Conservation (phyloP, 371 early-diverging fungal species). For the Mortierella sp. region DNA sequence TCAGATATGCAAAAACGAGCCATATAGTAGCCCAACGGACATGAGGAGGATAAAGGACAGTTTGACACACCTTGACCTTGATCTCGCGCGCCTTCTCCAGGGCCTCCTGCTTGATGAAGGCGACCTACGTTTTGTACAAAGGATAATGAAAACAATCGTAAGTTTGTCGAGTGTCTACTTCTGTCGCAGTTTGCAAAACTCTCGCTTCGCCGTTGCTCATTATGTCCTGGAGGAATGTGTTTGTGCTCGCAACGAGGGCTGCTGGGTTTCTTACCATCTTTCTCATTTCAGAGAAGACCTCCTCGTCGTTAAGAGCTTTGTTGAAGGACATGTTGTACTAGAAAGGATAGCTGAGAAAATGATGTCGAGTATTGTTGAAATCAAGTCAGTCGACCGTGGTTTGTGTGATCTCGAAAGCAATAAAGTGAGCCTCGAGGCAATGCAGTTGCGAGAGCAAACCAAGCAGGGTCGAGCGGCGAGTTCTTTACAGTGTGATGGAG, state of each 20-base stretch:
- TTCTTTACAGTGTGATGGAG: background rate
- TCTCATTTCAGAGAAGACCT: conserved; percentile 90
- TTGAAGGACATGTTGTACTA: conserved; percentile 58
- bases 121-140: conserved; percentile 67
- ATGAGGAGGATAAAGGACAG: no score
- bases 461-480: background rate
- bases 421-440: background rate
- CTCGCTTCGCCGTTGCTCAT: background rate
- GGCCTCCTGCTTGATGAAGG: conserved; percentile 98
- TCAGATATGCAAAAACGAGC: background rate
- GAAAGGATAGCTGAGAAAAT: conserved; percentile 3
- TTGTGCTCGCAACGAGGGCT: background rate
- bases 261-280: conserved; percentile 78
- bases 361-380: conserved; percentile 1
- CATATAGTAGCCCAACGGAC: background rate
- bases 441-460: background rate
- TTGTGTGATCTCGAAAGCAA: background rate
- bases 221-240: background rate
- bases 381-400: conserved; percentile 7
- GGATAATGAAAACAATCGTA: background rate
- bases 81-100: conserved; percentile 98
- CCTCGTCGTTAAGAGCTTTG: conserved; percentile 91
- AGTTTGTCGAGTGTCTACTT: background rate
- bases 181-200: no score
- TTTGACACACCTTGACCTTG: conserved; percentile 90